Conservation (phyloP, 2,329 filamentous ascomycete genomes). For the Diaporthe helianthi region DNA sequence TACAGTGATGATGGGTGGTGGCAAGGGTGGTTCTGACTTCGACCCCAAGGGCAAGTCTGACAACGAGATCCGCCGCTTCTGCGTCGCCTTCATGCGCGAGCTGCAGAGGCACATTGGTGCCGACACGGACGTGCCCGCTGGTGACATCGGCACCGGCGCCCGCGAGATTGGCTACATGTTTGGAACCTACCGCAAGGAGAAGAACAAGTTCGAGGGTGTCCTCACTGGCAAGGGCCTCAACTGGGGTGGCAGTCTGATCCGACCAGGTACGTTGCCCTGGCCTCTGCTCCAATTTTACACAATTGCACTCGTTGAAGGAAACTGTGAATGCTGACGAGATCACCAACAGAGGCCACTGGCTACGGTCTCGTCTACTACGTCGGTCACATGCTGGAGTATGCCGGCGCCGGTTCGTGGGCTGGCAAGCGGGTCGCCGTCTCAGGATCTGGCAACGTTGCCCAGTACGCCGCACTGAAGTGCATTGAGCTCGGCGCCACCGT, state of each 20-base stretch:
- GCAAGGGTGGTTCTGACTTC: slow-evolving; percentile 97
- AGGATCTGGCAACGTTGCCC: slow-evolving; percentile 96
- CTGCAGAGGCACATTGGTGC: slow-evolving; percentile 95
- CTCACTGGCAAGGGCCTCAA: slow-evolving; percentile 92
- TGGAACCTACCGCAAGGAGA: slow-evolving; percentile 87
- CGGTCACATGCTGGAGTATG: slow-evolving; percentile 92
- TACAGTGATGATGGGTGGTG: slow-evolving; percentile 90
- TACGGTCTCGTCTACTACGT: slow-evolving; percentile 98
- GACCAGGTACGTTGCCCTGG: slow-evolving; percentile 61
- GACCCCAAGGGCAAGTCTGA: slow-evolving; percentile 99
- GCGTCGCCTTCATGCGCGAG: slow-evolving; percentile 94
- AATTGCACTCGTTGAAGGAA: no score
- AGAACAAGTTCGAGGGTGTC: slow-evolving; percentile 93
- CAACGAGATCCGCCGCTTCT: slow-evolving; percentile 97
- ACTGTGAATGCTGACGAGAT: slow-evolving; percentile 15
- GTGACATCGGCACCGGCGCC: slow-evolving; percentile 92
- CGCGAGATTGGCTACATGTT: slow-evolving; percentile 96
- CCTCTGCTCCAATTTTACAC: neutral
- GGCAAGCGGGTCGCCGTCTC: slow-evolving; percentile 97
- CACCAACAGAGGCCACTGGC: slow-evolving; percentile 79
- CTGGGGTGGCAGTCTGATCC: slow-evolving; percentile 94
- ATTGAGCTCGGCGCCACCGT: slow-evolving; percentile 95
- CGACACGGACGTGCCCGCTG: slow-evolving; percentile 94
- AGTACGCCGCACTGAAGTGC: slow-evolving; percentile 95
- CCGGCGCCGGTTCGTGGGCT: slow-evolving; percentile 82